These are phyloP conservation scores for Aspergillus oerlinghausenensis DNA, from an alignment of 2,329 filamentous ascomycete species.

Conservation along the genomic window DNA sequence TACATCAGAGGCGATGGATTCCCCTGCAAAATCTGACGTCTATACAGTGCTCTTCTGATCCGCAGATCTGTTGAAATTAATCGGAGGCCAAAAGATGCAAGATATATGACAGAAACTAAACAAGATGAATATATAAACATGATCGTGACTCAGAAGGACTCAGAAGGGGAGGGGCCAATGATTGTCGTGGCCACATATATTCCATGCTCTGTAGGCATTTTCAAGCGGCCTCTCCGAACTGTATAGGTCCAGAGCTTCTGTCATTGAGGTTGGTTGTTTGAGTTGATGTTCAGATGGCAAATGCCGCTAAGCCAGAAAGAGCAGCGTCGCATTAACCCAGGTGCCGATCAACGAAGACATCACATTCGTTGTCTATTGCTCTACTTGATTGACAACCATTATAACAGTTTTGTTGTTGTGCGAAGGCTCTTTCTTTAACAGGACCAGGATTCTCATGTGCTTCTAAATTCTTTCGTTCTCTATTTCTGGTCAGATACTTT, in stretches of 20 bases:
- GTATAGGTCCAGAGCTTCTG: no score
- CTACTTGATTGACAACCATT: constrained; percentile 7
- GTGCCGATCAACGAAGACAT: constrained; percentile 21
- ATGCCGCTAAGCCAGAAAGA: constrained; percentile 26
- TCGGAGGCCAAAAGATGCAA: neutral
- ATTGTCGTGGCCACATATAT: neutral
- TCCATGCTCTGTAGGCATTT: neutral
- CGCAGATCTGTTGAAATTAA: neutral
- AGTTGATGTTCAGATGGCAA: constrained; percentile 12
- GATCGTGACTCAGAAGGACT: neutral
- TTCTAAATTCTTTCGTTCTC: neutral
- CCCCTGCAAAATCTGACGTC: neutral
- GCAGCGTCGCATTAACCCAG: constrained; percentile 22
- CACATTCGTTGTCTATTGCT: constrained; percentile 11
- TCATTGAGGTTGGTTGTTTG: neutral
- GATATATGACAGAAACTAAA: neutral
- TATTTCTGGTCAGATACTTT: constrained; percentile 3
- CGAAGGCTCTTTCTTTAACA: neutral
- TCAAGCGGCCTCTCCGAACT: no score
- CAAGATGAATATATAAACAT: neutral
- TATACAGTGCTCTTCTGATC: neutral
- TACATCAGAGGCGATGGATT: neutral
- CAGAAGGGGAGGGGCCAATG: neutral
- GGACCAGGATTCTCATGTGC: neutral
- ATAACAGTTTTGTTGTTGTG: neutral